Evolutionary conservation across 768 basidiomycete species (phyloP).

Genomic region (Lentinula raphanica): DNA sequence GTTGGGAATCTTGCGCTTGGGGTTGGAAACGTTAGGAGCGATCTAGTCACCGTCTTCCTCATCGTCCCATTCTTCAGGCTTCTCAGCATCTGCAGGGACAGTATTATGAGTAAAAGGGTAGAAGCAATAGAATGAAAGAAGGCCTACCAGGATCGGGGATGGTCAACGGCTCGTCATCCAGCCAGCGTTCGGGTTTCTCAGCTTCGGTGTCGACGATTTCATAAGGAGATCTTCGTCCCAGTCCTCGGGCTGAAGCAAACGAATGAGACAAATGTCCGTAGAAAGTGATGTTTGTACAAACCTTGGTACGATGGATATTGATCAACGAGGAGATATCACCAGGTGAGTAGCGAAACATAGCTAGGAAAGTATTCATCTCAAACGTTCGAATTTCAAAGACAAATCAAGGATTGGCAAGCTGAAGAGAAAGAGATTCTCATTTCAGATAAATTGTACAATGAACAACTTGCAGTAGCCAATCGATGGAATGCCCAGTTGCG

Average conservation of each 20-base stretch:
- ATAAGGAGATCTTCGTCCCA: constrained; percentile 97
- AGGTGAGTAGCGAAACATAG: too few relatives aligned
- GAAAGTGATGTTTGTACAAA: constrained; percentile 21
- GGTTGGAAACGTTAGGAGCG: constrained; percentile 83
- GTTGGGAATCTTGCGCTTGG: constrained; percentile 86
- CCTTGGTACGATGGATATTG: too few relatives aligned
- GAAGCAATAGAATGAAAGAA: neutral
- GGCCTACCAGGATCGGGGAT: constrained; percentile 81
- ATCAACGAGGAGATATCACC: too few relatives aligned
- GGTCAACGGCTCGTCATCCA: constrained; percentile 75
- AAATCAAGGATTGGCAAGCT: too few relatives aligned
- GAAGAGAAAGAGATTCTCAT: too few relatives aligned
- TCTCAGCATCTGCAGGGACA: constrained; percentile 71
- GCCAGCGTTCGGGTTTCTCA: constrained; percentile 91
- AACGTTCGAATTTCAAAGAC: too few relatives aligned
- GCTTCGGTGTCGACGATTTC: constrained; percentile 87
- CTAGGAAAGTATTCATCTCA: too few relatives aligned
- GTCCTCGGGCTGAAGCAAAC: constrained; percentile 69
- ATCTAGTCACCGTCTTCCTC: constrained; percentile 99
- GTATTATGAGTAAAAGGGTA: too few relatives aligned
- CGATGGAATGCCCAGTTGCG: too few relatives aligned
- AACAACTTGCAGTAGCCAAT: too few relatives aligned
- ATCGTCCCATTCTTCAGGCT: constrained; percentile 99
- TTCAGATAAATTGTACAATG: too few relatives aligned
- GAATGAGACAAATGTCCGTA: neutral